Evolutionary conservation across 768 basidiomycete species (phyloP), one percentile per base, ranked within the genome.

Genomic region (Pleurotus tuber-regium): DNA sequence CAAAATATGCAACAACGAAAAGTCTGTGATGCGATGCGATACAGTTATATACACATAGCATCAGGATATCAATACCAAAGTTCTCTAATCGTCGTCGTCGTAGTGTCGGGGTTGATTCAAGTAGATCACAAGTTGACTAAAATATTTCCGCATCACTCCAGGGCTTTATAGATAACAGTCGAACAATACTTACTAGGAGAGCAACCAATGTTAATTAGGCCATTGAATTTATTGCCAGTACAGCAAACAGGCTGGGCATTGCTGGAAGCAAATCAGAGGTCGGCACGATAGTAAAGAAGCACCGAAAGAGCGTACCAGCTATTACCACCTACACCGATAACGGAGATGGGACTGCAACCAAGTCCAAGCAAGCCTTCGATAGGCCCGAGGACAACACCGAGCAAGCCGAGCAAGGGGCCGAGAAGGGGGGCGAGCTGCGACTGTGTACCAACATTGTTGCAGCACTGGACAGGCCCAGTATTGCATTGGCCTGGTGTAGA

Each of bases 181-280:
- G 11, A 29, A 6, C 4, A 12, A 16, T 9, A 64, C 75, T 58
- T 60, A 77, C 76, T 68, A 1, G 72, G 71, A 11, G 64, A 54
- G 63, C 77, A 78, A 4, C 73, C 75, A 49, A 75, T 55, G 6
- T 64, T 68, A 47, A 78, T 64, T 28, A 76, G 57, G 38, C 78
- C 76, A 26, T 71, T 70, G 62, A 70, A 77, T 39, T 57, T 54
- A 54, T 78, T 75, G 52, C 71, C 66, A 23, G 64, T 54, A 60
- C 79, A 81, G 62, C 78, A 81, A 36, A 79, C 72, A 9, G 74
- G 63, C 56, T 78, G 72, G 11, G 54, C 42, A 4, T 54, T 33
- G 66, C 76, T 78, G 43, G 12, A 16, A 29, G 24, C 2, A 26
- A n/a, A 51, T 25, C 39, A 18, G 29, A 35, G 41, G 16, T 24